phyloP scores from a whole-genome alignment of 768 basidiomycete species.

The Suillus hirtellus region DNA sequence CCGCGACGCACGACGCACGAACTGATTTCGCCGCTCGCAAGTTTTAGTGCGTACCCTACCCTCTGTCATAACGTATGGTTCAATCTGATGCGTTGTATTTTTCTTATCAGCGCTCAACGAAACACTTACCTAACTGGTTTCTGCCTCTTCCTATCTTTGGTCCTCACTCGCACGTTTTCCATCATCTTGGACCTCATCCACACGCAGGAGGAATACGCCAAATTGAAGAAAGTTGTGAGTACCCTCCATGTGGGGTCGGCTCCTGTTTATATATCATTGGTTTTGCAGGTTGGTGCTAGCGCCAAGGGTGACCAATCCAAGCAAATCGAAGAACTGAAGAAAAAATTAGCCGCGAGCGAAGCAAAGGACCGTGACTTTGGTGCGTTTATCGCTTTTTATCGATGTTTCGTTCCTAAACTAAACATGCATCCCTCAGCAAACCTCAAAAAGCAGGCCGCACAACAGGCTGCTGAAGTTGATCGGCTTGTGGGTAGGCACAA shows the following conservation, averaged over 20 bases:
- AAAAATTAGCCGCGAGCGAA: slow-evolving; percentile 57
- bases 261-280: background rate
- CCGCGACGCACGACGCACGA: slow-evolving; percentile 56
- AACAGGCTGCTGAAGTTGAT: slow-evolving; percentile 81
- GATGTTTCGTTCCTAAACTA: background rate
- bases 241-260: background rate
- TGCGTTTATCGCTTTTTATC: slow-evolving; percentile 30
- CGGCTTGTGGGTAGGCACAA: slow-evolving; percentile 79
- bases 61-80: background rate
- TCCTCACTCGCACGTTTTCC: slow-evolving; percentile 90
- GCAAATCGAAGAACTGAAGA: slow-evolving; percentile 68
- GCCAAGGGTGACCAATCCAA: slow-evolving; percentile 33
- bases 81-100: background rate
- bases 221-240: slow-evolving; percentile 65
- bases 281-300: slow-evolving; percentile 33
- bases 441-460: slow-evolving; percentile 62
- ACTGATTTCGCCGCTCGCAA: slow-evolving; percentile 86
- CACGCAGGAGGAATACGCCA: slow-evolving; percentile 83
- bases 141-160: slow-evolving; percentile 93
- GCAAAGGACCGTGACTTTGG: slow-evolving; percentile 67
- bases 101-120: slow-evolving; percentile 64
- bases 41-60: slow-evolving; percentile 71
- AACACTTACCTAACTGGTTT: slow-evolving; percentile 94
- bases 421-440: background rate
- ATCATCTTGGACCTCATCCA: slow-evolving; percentile 91